Evolutionary conservation across 1,139 yeast genomes (phyloP).

Genomic region (Lodderomyces orthopsilosis): DNA sequence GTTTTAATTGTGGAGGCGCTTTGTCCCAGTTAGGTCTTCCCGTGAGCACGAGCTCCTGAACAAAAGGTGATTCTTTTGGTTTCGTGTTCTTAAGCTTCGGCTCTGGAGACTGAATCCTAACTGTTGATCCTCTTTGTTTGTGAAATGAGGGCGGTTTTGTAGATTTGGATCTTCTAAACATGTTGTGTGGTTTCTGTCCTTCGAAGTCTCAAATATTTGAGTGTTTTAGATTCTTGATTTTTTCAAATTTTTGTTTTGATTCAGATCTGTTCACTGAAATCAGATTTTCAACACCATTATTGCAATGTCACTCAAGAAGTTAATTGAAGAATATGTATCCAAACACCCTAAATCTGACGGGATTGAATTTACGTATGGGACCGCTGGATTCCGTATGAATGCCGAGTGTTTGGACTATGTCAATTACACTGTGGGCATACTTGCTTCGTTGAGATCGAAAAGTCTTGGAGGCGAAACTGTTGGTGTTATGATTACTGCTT

Average conservation of each 20-base stretch:
- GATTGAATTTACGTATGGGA: constrained; percentile 68
- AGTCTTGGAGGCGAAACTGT: constrained; percentile 64
- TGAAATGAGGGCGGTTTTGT: constrained; percentile 30
- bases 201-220: background rate
- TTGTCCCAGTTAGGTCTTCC: constrained; percentile 47
- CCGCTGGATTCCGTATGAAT: constrained; percentile 92
- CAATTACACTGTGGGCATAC: constrained; percentile 76
- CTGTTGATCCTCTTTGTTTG: constrained; percentile 23
- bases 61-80: constrained; percentile 30
- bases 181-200: background rate
- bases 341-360: constrained; percentile 47
- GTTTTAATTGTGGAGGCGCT: constrained; percentile 40
- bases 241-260: background rate
- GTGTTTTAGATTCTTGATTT: background rate
- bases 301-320: constrained; percentile 15
- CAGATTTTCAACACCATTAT: background rate
- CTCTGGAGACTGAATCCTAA: constrained; percentile 10
- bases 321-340: constrained; percentile 10
- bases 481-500: constrained; percentile 95
- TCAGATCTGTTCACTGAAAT: background rate
- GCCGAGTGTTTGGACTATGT: constrained; percentile 76
- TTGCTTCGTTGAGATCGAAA: constrained; percentile 81
- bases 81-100: constrained; percentile 8
- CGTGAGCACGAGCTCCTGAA: constrained; percentile 35
- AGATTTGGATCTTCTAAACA: constrained; percentile 2